These are phyloP conservation scores for Cymbidium sinense DNA, from an alignment of 106 monocot species.

Conservation along the genomic window DNA sequence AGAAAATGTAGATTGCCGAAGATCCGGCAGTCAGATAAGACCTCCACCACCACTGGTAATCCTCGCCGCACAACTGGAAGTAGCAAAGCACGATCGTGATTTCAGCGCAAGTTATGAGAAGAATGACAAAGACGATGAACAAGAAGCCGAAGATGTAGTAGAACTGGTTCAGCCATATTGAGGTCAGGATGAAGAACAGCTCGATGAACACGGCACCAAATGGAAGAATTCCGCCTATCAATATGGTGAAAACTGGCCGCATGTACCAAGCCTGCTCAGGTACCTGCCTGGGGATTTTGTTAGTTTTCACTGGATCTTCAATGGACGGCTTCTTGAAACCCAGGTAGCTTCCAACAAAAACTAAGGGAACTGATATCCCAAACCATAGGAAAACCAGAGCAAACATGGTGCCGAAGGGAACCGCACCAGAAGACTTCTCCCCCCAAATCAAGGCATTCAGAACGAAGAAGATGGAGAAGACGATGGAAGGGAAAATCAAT, in stretches of 20 bases:
- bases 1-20: conserved; percentile 19
- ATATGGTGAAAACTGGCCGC: conserved; percentile 11
- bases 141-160: conserved; percentile 28
- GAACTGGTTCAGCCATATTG: conserved; percentile 27
- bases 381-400: conserved; percentile 23
- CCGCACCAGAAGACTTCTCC: conserved; percentile 22
- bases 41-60: conserved; percentile 30
- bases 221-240: conserved; percentile 18
- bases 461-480: conserved; percentile 19
- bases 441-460: conserved; percentile 27
- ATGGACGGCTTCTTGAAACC: conserved; percentile 14
- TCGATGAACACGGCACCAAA: conserved; percentile 21
- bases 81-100: conserved; percentile 24
- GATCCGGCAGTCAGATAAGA: conserved; percentile 26
- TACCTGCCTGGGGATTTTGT: conserved; percentile 25
- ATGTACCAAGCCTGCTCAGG: conserved; percentile 29
- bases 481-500: conserved; percentile 20
- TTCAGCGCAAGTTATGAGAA: conserved; percentile 19
- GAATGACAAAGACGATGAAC: conserved; percentile 22
- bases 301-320: conserved; percentile 16
- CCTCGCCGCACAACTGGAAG: conserved; percentile 25
- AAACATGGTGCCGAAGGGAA: conserved; percentile 23
- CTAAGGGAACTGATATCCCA: conserved; percentile 18
- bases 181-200: conserved; percentile 25
- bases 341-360: conserved; percentile 18